Conservation (phyloP, 495 filamentous ascomycete species). For the Penicillium waksmanii region DNA sequence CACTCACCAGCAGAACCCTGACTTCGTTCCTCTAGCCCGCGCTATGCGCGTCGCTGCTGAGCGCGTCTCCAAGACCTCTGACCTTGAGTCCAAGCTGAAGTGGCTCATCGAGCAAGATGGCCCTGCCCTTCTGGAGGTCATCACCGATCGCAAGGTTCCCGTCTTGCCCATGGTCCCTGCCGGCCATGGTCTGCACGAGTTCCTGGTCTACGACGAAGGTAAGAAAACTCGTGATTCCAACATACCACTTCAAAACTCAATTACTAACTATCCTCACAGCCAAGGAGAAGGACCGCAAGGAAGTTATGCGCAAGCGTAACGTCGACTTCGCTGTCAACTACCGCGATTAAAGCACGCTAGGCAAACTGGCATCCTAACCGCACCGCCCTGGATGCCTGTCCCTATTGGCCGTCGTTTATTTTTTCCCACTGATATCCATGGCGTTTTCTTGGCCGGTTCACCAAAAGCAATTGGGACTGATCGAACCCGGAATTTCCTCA, state of each 20-base stretch:
- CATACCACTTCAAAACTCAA: neutral
- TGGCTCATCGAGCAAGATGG: slow-evolving; percentile 87
- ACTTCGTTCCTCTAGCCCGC: slow-evolving; percentile 83
- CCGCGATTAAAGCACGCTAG: slow-evolving; percentile 19
- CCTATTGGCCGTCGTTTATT: slow-evolving; percentile 32
- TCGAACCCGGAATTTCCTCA: slow-evolving; percentile 18
- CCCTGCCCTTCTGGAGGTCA: slow-evolving; percentile 68
- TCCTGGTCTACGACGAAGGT: slow-evolving; percentile 89
- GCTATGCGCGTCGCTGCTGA: slow-evolving; percentile 78
- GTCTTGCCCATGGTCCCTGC: slow-evolving; percentile 96
- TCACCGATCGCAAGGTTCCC: slow-evolving; percentile 86
- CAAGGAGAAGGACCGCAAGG: slow-evolving; percentile 75
- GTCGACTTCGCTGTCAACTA: slow-evolving; percentile 36
- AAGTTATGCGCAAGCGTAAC: slow-evolving; percentile 70
- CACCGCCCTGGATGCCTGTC: slow-evolving; percentile 16
- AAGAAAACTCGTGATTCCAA: slow-evolving; percentile 16
- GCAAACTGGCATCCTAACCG: slow-evolving; percentile 26
- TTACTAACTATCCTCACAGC: slow-evolving; percentile 50
- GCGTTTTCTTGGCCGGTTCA: slow-evolving; percentile 49
- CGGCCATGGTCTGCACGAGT: slow-evolving; percentile 87
- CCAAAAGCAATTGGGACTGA: slow-evolving; percentile 40
- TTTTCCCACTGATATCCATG: slow-evolving; percentile 49
- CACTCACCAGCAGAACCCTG: slow-evolving; percentile 88
- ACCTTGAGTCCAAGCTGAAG: slow-evolving; percentile 76
- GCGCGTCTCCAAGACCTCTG: slow-evolving; percentile 65